Percentiles rank a stretch among this genome's conserved stretches.
Evolutionary conservation across 2,329 filamentous ascomycete species (phyloP).

Genomic region (Microascus cirrosus): DNA sequence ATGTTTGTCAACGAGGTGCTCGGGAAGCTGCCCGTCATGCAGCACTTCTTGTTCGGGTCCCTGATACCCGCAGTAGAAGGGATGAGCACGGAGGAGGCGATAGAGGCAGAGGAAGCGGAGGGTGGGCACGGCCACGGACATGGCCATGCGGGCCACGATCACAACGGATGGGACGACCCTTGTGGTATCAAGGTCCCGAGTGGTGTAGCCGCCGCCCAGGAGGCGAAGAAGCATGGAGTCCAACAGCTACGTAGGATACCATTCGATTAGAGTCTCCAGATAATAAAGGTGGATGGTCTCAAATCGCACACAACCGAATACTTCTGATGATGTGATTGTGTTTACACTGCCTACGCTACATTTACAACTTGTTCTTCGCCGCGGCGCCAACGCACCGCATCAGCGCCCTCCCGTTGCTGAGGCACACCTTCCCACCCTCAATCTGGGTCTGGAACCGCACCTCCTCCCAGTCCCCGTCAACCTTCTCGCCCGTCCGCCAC

Average conservation of each 20-base stretch:
- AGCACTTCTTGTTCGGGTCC: slow-evolving; percentile 91
- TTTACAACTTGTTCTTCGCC: slow-evolving; percentile 41
- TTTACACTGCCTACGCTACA: neutral
- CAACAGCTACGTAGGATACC: slow-evolving; percentile 62
- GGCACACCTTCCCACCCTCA: slow-evolving; percentile 68
- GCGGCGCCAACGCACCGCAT: slow-evolving; percentile 50
- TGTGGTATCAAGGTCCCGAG: slow-evolving; percentile 97
- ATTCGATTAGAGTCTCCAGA: slow-evolving; percentile 52
- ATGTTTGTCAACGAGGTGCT: slow-evolving; percentile 96
- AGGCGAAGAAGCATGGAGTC: slow-evolving; percentile 65
- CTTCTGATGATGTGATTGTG: neutral
- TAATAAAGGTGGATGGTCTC: neutral
- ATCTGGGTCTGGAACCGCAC: slow-evolving; percentile 70
- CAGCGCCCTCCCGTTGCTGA: slow-evolving; percentile 77
- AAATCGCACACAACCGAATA: neutral
- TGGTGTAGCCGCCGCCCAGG: slow-evolving; percentile 80
- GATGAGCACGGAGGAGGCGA: slow-evolving; percentile 60
- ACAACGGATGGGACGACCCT: slow-evolving; percentile 81
- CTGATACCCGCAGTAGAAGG: slow-evolving; percentile 68
- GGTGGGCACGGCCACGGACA: slow-evolving; percentile 52
- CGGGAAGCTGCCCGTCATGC: slow-evolving; percentile 92
- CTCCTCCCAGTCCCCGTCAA: slow-evolving; percentile 63
- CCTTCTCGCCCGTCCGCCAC: slow-evolving; percentile 61
- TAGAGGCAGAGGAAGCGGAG: slow-evolving; percentile 31
- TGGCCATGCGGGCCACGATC: slow-evolving; percentile 60